A percentile compares a stretch with the other conserved stretches of the same genome.
These are phyloP conservation scores for Usnea hakonensis DNA, from an alignment of 495 filamentous ascomycete genomes.

Conservation along the genomic window DNA sequence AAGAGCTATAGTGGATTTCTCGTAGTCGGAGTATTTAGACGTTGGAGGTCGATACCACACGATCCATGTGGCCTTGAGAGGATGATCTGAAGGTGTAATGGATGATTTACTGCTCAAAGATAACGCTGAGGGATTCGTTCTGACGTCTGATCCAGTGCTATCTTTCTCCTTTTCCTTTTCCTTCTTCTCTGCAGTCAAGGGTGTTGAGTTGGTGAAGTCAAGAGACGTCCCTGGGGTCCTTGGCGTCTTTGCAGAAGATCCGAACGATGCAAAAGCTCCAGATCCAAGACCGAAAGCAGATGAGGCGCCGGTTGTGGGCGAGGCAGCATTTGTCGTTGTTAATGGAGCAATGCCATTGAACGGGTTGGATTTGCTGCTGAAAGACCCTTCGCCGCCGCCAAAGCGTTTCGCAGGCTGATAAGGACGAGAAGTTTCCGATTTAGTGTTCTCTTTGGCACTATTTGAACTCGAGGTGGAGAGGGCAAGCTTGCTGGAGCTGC, in stretches of 20 bases:
- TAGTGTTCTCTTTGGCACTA: conserved; percentile 52
- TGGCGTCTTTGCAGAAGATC: conserved; percentile 70
- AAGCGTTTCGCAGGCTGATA: conserved; percentile 61
- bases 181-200: conserved; percentile 55
- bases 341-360: conserved; percentile 74
- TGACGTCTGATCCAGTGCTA: conserved; percentile 37
- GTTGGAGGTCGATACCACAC: conserved; percentile 96
- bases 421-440: conserved; percentile 57
- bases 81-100: conserved; percentile 43
- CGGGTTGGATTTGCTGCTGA: conserved; percentile 75
- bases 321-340: conserved; percentile 60
- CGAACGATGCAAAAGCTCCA: conserved; percentile 95
- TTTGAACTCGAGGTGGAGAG: conserved; percentile 62
- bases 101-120: conserved; percentile 35
- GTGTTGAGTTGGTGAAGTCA: conserved; percentile 50
- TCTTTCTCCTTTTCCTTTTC: conserved; percentile 54
- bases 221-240: conserved; percentile 79
- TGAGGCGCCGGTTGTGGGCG: conserved; percentile 79
- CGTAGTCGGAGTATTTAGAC: conserved; percentile 95
- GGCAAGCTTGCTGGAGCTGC: conserved; percentile 80
- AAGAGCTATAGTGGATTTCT: conserved; percentile 86
- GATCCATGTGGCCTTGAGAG: conserved; percentile 81
- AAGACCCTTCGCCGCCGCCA: conserved; percentile 67
- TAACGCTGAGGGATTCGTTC: conserved; percentile 36
- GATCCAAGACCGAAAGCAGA: conserved; percentile 90